A percentile compares a stretch with the other conserved stretches of the same genome.
Evolutionary conservation across 2,329 filamentous ascomycete species (phyloP).

Genomic region (Colletotrichum destructivum): DNA sequence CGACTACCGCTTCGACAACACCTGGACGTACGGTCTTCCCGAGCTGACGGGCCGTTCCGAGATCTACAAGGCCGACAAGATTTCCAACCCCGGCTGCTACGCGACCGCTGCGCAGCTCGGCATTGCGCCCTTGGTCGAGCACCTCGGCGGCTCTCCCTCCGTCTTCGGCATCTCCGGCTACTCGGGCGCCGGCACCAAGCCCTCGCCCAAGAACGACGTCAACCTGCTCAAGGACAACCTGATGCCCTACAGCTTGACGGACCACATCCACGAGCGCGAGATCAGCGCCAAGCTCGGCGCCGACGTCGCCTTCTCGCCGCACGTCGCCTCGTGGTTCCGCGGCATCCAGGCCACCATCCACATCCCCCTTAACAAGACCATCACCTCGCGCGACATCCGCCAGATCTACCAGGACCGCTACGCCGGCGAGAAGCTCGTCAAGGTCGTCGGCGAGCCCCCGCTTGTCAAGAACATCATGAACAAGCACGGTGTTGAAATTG

Average conservation of each 20-base stretch:
- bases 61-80: conserved; percentile 84
- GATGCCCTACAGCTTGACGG: conserved; percentile 91
- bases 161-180: conserved; percentile 95
- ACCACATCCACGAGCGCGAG: conserved; percentile 95
- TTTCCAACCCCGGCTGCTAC: conserved; percentile 95
- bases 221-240: conserved; percentile 87
- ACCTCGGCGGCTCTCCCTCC: conserved; percentile 84
- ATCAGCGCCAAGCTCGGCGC: conserved; percentile 84
- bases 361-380: conserved; percentile 86
- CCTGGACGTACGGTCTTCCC: conserved; percentile 92
- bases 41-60: conserved; percentile 84
- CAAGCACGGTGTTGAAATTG: conserved; percentile 93
- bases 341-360: conserved; percentile 94
- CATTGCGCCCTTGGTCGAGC: conserved; percentile 83
- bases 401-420: conserved; percentile 97
- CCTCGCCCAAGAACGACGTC: conserved; percentile 93
- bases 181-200: conserved; percentile 95
- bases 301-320: conserved; percentile 88
- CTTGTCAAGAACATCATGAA: conserved; percentile 85
- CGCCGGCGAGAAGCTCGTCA: conserved; percentile 94
- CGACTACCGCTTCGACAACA: conserved; percentile 90
- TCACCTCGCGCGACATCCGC: conserved; percentile 92
- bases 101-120: conserved; percentile 93
- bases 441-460: conserved; percentile 90
- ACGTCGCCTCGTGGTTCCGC: conserved; percentile 97